Evolutionary conservation across 768 basidiomycete species (phyloP).

Genomic region (Boletus sp.): DNA sequence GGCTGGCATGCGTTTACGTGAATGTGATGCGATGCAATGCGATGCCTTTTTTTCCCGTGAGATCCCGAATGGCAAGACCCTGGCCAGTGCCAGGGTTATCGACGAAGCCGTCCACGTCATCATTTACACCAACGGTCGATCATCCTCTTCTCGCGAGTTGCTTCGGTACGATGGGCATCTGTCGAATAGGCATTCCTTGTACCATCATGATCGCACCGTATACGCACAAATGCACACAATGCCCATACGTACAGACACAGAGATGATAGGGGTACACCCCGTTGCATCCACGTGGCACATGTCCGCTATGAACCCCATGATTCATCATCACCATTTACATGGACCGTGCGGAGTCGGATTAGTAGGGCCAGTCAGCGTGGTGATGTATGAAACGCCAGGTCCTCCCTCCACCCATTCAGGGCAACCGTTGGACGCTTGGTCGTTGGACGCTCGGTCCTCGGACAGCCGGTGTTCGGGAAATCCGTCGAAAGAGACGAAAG

Average conservation of each 20-base stretch:
- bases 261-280: not conserved
- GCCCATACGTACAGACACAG: not conserved
- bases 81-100: too few relatives aligned
- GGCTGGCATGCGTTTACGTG: not conserved
- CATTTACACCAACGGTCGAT: too few relatives aligned
- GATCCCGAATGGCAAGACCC: not conserved
- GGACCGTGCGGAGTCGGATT: not conserved
- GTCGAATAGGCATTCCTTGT: too few relatives aligned
- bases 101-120: too few relatives aligned
- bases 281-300: not conserved
- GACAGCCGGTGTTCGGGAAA: too few relatives aligned
- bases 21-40: constrained; percentile 1
- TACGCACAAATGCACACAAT: not conserved
- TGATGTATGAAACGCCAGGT: not conserved
- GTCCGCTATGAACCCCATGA: not conserved
- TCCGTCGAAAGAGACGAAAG: too few relatives aligned
- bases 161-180: too few relatives aligned
- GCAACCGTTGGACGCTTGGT: too few relatives aligned
- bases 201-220: too few relatives aligned
- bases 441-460: too few relatives aligned
- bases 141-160: too few relatives aligned
- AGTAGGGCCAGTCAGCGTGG: not conserved
- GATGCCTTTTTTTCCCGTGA: not conserved
- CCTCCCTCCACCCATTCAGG: too few relatives aligned
- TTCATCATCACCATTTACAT: not conserved